Evolutionary conservation across 176 grass and related monocot genomes (phyloP).

Genomic region (Poa annua): DNA sequence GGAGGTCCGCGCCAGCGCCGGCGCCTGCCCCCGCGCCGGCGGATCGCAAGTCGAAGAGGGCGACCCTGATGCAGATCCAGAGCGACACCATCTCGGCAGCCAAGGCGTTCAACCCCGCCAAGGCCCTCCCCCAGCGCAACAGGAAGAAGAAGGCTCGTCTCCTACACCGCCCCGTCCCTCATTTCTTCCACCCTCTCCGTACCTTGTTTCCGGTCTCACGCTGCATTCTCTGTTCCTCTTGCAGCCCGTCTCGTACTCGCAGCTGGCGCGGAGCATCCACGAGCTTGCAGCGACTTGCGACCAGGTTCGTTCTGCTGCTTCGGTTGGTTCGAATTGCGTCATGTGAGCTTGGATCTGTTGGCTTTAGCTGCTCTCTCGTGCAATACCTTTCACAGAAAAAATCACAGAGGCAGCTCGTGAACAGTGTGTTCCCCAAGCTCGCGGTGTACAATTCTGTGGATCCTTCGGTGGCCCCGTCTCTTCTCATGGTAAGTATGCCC

Average conservation of each 20-base stretch:
- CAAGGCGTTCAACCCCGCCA: slow-evolving; percentile 92
- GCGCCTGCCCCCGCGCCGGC: slow-evolving; percentile 38
- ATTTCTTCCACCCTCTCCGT: slow-evolving; percentile 29
- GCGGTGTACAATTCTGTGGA: slow-evolving; percentile 99
- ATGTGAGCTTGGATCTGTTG: slow-evolving; percentile 51
- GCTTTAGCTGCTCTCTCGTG: slow-evolving; percentile 45
- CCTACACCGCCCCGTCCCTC: neutral
- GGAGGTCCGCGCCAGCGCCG: slow-evolving; percentile 54
- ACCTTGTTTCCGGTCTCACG: slow-evolving; percentile 32
- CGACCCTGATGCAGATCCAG: slow-evolving; percentile 90
- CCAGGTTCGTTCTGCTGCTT: slow-evolving; percentile 66
- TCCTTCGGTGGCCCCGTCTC: slow-evolving; percentile 98
- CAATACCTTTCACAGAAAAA: slow-evolving; percentile 67
- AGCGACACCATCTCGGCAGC: slow-evolving; percentile 91
- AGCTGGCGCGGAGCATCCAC: slow-evolving; percentile 95
- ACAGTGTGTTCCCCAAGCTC: slow-evolving; percentile 94
- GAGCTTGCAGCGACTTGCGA: slow-evolving; percentile 93
- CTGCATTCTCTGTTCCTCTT: slow-evolving; percentile 33
- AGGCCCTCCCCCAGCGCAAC: slow-evolving; percentile 73
- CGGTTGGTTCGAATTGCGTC: slow-evolving; percentile 44
- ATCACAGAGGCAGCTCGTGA: slow-evolving; percentile 92
- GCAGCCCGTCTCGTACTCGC: slow-evolving; percentile 94
- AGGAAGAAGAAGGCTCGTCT: slow-evolving; percentile 79
- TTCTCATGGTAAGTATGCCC: slow-evolving; percentile 78
- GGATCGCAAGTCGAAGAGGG: slow-evolving; percentile 87